These are phyloP conservation scores for Tylopilus sp. DNA, from an alignment of 768 basidiomycete species.

Conservation along the genomic window DNA sequence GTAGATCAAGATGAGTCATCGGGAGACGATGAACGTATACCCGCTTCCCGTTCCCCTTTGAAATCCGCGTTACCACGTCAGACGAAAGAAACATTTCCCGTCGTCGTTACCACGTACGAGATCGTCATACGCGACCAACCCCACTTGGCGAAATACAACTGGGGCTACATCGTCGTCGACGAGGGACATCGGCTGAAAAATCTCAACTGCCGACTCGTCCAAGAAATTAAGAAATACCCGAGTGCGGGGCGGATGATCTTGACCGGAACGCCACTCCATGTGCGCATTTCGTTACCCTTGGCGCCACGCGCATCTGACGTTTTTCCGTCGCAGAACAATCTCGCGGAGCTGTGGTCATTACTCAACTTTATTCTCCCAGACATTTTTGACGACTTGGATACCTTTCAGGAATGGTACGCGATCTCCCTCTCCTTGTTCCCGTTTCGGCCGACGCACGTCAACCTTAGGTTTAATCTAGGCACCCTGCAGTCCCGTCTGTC, in stretches of 20 bases:
- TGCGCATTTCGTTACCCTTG: slow-evolving; percentile 34
- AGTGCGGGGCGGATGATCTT: slow-evolving; percentile 88
- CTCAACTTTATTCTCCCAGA: slow-evolving; percentile 96
- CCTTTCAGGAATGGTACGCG: slow-evolving; percentile 83
- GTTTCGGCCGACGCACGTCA: slow-evolving; percentile 6
- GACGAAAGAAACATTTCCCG: slow-evolving; percentile 53
- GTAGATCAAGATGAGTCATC: slow-evolving; percentile 1
- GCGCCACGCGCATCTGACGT: neutral
- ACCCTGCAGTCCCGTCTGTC: slow-evolving; percentile 55
- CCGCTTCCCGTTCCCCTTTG: slow-evolving; percentile 5
- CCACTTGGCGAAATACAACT: slow-evolving; percentile 62
- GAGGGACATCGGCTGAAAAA: slow-evolving; percentile 97
- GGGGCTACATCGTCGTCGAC: slow-evolving; percentile 95
- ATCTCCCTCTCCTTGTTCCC: neutral
- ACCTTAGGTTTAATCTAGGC: slow-evolving; percentile 66
- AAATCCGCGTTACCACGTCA: slow-evolving; percentile 8
- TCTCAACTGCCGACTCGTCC: slow-evolving; percentile 84
- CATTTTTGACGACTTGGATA: slow-evolving; percentile 84
- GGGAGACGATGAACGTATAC: slow-evolving; percentile 20
- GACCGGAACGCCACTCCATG: slow-evolving; percentile 95
- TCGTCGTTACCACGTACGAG: slow-evolving; percentile 91
- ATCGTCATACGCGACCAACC: slow-evolving; percentile 83
- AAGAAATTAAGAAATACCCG: slow-evolving; percentile 83
- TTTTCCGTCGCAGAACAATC: slow-evolving; percentile 73
- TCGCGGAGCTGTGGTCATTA: slow-evolving; percentile 91